phyloP scores from a whole-genome alignment of 2,329 filamentous ascomycete genomes.

The Colletotrichum sp. region DNA sequence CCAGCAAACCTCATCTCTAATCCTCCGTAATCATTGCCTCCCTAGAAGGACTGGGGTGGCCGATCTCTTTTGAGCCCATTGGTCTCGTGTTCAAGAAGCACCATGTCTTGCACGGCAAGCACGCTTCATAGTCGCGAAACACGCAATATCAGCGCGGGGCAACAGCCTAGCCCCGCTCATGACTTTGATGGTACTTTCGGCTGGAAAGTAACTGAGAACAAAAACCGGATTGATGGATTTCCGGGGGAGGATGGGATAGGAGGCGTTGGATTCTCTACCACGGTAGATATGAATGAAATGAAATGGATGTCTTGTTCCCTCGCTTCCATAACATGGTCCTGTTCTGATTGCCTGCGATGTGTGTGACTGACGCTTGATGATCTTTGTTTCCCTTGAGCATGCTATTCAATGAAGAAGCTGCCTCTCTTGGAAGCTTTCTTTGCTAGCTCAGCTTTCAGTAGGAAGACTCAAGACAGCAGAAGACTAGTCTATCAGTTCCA shows the following conservation, averaged over 20 bases:
- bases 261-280: constrained; percentile 3
- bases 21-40: background rate
- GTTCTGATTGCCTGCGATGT: background rate
- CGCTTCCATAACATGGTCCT: background rate
- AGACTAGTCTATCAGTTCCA: background rate
- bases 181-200: background rate
- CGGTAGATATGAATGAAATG: constrained; percentile 21
- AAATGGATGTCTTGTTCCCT: constrained; percentile 18
- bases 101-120: background rate
- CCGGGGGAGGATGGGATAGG: background rate
- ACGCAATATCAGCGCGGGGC: background rate
- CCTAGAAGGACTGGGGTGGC: background rate
- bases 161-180: background rate
- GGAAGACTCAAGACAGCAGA: background rate
- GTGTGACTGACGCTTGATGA: background rate
- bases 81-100: background rate
- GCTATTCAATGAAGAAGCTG: background rate
- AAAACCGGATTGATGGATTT: background rate
- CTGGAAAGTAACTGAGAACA: background rate
- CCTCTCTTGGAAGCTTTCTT: background rate
- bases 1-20: background rate
- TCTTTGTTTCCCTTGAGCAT: background rate
- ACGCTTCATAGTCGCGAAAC: background rate
- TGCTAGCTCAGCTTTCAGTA: background rate
- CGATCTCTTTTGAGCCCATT: background rate